Evolutionary conservation across 2,329 filamentous ascomycete species (phyloP), one percentile per base, ranked within the genome.

Genomic region (Pseudopithomyces chartarum): DNA sequence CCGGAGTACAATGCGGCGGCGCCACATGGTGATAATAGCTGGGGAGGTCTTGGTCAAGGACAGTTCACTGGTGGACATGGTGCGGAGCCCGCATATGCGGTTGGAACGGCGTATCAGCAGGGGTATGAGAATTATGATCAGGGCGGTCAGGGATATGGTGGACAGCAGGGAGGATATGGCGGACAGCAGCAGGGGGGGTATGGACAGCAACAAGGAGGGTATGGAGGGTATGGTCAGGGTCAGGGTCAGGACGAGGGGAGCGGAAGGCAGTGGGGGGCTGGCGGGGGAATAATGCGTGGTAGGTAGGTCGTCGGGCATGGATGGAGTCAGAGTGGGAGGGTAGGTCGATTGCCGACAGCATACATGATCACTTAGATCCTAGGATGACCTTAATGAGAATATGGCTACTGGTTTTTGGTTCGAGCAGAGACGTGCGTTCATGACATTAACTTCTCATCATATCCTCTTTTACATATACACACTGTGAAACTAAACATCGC

Each of bases 91-190:
- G 66, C 66, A 22, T 74, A 73, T 53, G 64, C 65, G 10, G 58
- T 75, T 15, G 73, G 71, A 2, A 75, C 71, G 36, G 66, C 67
- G 15, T 76, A 75, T 59, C 73, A 76, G 58, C 73, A 76, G 53
- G 73, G 73, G 0, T 74, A 72, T 50, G 73, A 76, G 61, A 67
- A 65, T 20, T 69, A 71, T 52, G 39, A 52, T 17, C 33, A 52
- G 17, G 53, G 55, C 11, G 61, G 60, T 32, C 26, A 29, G 8
- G 62, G 57, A 12, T 67, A 69, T 56, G 53, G 58, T 23, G 57
- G 54, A 44, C 58, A 60, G 40, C 63, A 64, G 15, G 63, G 65
- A 20, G n/a, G n/a, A n/a, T n/a, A 65, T 20, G 68, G 70, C 51
- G 39, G 54, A n/a, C 33, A 52, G 17, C 52, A 54, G 10, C 60